A percentile compares a stretch with the other conserved stretches of the same genome.
phyloP scores from a whole-genome alignment of 805 yeast species.

The Hemisphaericaspora nanyangensis region DNA sequence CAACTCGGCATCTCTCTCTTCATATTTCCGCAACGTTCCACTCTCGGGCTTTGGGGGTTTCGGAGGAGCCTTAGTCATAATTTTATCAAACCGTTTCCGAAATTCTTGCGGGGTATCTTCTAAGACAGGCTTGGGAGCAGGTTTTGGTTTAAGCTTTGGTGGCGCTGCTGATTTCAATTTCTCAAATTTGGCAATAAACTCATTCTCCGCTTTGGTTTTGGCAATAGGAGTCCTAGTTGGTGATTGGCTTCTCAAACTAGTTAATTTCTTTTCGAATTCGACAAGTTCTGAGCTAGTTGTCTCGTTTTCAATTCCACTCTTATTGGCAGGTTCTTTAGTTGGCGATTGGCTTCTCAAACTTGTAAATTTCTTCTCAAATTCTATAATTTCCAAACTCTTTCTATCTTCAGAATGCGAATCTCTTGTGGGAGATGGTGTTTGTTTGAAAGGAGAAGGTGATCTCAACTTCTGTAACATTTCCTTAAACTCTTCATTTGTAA shows the following conservation, averaged over 20 bases:
- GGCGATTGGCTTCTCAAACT: not conserved
- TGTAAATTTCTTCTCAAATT: not conserved
- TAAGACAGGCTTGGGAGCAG: not conserved
- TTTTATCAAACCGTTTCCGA: slow-evolving; percentile 5
- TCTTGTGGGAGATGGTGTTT: slow-evolving; percentile 3
- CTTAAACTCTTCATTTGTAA: not conserved
- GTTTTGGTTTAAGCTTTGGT: not conserved
- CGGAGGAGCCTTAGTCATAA: slow-evolving; percentile 8
- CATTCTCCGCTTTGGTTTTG: slow-evolving; percentile 7
- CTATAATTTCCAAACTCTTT: not conserved
- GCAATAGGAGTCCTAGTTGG: not conserved
- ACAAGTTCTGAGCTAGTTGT: not conserved
- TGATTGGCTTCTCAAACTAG: not conserved
- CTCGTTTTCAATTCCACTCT: too few relatives aligned
- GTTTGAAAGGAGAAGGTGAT: slow-evolving; percentile 18
- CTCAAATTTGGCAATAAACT: slow-evolving; percentile 5
- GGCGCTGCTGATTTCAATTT: slow-evolving; percentile 4
- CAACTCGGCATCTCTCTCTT: slow-evolving; percentile 18
- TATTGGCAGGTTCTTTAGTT: not conserved
- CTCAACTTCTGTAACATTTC: slow-evolving; percentile 11
- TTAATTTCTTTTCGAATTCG: not conserved
- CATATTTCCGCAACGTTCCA: slow-evolving; percentile 16
- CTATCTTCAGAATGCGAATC: not conserved
- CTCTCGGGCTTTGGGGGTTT: slow-evolving; percentile 20
- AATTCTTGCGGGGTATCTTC: slow-evolving; percentile 4